These are phyloP conservation scores for Diaporthe sp. DNA, from an alignment of 2,329 filamentous ascomycete species.

Conservation along the genomic window DNA sequence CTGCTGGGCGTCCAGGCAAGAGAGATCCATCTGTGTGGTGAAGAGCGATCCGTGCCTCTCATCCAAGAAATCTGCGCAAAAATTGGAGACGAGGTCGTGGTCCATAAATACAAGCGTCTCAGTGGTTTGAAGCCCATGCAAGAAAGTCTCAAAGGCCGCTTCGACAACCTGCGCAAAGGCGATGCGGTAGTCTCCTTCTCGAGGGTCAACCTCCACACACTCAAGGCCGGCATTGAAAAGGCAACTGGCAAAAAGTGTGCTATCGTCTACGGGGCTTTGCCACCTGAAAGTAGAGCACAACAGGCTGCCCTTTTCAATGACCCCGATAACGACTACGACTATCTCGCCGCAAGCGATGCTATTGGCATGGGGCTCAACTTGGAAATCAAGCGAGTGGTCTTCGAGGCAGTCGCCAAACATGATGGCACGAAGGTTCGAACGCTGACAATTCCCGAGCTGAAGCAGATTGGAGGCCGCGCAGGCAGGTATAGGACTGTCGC, in stretches of 20 bases:
- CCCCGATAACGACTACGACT: conserved; percentile 95
- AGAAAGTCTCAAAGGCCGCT: conserved; percentile 71
- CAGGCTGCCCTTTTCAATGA: conserved; percentile 96
- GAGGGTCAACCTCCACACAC: conserved; percentile 81
- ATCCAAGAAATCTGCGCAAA: conserved; percentile 82
- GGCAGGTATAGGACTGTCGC: conserved; percentile 84
- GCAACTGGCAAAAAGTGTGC: conserved; percentile 84
- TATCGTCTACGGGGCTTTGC: conserved; percentile 91
- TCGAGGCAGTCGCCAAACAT: conserved; percentile 82
- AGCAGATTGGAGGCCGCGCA: conserved; percentile 94
- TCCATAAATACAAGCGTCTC: conserved; percentile 87
- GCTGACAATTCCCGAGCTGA: conserved; percentile 82
- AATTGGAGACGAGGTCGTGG: conserved; percentile 83
- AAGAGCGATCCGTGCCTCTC: conserved; percentile 83
- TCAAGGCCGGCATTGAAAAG: conserved; percentile 84
- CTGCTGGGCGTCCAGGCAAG: conserved; percentile 87
- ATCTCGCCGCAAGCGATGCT: conserved; percentile 91
- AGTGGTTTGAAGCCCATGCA: conserved; percentile 79
- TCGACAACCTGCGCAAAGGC: conserved; percentile 82
- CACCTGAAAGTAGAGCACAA: conserved; percentile 91
- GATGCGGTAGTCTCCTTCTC: conserved; percentile 93
- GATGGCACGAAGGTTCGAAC: conserved; percentile 69
- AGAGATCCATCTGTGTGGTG: conserved; percentile 94
- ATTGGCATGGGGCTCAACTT: conserved; percentile 98
- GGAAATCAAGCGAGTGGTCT: conserved; percentile 90